Evolutionary conservation across 2,329 filamentous ascomycete genomes (phyloP).

Genomic region (Penicillium concentricum): DNA sequence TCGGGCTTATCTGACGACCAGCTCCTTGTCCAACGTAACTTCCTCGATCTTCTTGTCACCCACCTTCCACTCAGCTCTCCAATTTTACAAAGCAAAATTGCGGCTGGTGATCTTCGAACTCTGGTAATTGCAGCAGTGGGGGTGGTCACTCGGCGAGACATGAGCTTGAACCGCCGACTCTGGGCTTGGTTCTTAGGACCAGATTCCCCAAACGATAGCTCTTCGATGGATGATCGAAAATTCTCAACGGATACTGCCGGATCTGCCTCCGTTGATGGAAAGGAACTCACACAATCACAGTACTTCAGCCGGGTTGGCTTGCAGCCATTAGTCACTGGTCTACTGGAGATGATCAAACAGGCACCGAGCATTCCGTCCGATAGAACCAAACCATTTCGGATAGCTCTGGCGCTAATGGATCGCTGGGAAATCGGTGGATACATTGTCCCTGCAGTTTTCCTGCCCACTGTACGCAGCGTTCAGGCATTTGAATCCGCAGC

Average conservation of each 20-base stretch:
- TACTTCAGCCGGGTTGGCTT: conserved; percentile 85
- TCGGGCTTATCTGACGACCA: conserved; percentile 86
- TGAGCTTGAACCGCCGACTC: conserved; percentile 92
- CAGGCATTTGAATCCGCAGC: conserved; percentile 68
- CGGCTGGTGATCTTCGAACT: conserved; percentile 72
- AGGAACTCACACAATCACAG: conserved; percentile 61
- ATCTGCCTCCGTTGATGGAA: conserved; percentile 32
- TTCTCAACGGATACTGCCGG: conserved; percentile 29
- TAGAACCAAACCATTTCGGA: conserved; percentile 79
- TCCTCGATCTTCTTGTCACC: conserved; percentile 86
- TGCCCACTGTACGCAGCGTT: conserved; percentile 79
- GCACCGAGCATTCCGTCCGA: conserved; percentile 59
- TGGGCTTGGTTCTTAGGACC: conserved; percentile 96
- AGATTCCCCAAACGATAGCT: conserved; percentile 49
- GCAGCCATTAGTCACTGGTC: conserved; percentile 68
- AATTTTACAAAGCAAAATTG: conserved; percentile 74
- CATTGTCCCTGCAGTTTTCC: conserved; percentile 83
- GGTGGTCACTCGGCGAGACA: conserved; percentile 85
- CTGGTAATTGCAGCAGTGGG: conserved; percentile 79
- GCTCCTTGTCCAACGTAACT: conserved; percentile 87
- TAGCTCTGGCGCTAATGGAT: conserved; percentile 95
- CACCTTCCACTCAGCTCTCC: conserved; percentile 82
- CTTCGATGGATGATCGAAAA: conserved; percentile 30
- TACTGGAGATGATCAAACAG: conserved; percentile 72
- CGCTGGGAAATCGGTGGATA: conserved; percentile 94